phyloP scores from a whole-genome alignment of 169 alveolate species.

The Pseudocohnilembus persalinus region DNA sequence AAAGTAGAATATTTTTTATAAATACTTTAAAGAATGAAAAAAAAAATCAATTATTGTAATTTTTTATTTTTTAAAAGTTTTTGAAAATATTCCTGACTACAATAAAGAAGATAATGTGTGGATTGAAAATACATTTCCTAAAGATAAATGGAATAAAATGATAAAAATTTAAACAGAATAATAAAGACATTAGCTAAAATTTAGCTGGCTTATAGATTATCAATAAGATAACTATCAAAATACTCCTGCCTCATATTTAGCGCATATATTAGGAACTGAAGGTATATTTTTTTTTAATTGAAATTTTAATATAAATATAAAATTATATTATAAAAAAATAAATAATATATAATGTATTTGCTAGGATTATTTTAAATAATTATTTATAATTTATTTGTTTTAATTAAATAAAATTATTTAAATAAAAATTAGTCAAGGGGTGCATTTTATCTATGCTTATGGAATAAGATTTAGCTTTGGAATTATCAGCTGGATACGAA shows the following conservation, averaged over 20 bases:
- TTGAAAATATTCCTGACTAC: slow-evolving; percentile 25
- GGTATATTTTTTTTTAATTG: background rate
- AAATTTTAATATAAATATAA: slow-evolving; percentile 30
- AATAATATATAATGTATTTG: slow-evolving; percentile 37
- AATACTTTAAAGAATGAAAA: slow-evolving; percentile 43
- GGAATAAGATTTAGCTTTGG: slow-evolving; percentile 62
- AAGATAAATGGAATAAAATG: slow-evolving; percentile 14
- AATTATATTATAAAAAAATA: slow-evolving; percentile 74
- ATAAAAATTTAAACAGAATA: background rate
- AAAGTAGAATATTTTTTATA: slow-evolving; percentile 34
- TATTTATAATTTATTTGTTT: slow-evolving; percentile 24
- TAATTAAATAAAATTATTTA: slow-evolving; percentile 39
- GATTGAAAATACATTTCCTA: background rate
- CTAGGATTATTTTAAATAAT: slow-evolving; percentile 46
- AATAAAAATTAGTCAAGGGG: slow-evolving; percentile 78
- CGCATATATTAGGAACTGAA: background rate
- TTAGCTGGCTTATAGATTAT: background rate
- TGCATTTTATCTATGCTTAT: slow-evolving; percentile 68
- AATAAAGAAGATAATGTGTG: background rate
- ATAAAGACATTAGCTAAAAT: background rate
- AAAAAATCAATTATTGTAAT: slow-evolving; percentile 30
- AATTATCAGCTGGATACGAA: slow-evolving; percentile 39
- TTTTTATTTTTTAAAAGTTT: slow-evolving; percentile 36
- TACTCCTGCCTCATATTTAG: background rate
- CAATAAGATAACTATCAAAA: background rate